Base-by-base conservation (phyloP, 345 rosid genomes). In the Odontarrhena argentea region DNA sequence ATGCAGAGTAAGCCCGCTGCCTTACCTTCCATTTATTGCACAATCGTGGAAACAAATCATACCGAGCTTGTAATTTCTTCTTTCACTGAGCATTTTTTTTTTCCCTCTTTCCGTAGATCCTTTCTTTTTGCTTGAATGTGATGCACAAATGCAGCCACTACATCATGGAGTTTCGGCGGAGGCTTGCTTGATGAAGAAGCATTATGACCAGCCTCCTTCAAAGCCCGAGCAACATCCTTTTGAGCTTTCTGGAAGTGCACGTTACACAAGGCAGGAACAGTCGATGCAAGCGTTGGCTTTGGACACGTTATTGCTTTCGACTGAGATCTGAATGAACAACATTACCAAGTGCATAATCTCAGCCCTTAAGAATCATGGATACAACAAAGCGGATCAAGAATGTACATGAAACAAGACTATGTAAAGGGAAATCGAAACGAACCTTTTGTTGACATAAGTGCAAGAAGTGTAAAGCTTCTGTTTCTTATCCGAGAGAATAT, bases 391-490 rank as follows among this genome's bases (percentile, higher is more conserved):
- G 22, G 22, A 18, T 18, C 22, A 18, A 11, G 41, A 32, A 55
- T 32, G 14, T 53, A 44, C 26, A 34, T 10, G 26, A 55, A 44
- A 14, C 36, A 55, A 8, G 42, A 55, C 51, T 3, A 13, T 5
- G 28, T 41, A 62, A 11, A 5, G n/a, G 3, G 61, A 44, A 32
- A 28, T 8, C 7, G 15, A 59, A 55, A 41, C 28, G 40, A 48
- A 90, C 97, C 90, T 90, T 61, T 88, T 93, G 79, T 81, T 88
- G 18, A 90, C 89, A 60, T 79, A 84, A 48, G 77, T 74, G 64
- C 99, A 93, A 61, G 92, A 81, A 77, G 81, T 90, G 84, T 94
- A 94, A 40, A 94, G 91, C 87, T 81, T 86, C 88, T 94, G 96
- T 57, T 87, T 90, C 26, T 86, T 60, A 84, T 94, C 99, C 9